A percentile compares a stretch with the other conserved stretches of the same genome.
phyloP scores from a whole-genome alignment of 2,329 filamentous ascomycete species.

The Colletotrichum tropicicola region DNA sequence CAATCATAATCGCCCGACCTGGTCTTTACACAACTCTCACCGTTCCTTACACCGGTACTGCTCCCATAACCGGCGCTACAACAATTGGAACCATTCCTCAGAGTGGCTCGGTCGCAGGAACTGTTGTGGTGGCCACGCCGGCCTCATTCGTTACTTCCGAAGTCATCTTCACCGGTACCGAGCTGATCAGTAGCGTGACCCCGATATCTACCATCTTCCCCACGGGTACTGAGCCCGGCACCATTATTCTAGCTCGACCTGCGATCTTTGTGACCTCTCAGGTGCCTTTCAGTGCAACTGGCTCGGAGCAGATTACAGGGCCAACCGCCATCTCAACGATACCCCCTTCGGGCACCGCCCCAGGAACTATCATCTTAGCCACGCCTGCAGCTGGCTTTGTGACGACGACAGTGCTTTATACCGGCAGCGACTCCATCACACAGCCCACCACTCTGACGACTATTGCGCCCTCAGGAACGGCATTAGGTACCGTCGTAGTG shows the following conservation, averaged over 20 bases:
- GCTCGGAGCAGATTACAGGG: neutral
- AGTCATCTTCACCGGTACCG: neutral
- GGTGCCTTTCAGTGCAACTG: neutral
- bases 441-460: neutral
- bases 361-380: neutral
- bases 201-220: slow-evolving; percentile 6
- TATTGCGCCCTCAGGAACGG: slow-evolving; percentile 6
- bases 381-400: neutral
- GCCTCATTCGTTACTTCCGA: neutral
- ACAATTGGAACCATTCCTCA: neutral
- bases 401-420: neutral
- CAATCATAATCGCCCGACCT: neutral
- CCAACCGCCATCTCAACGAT: neutral
- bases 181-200: neutral
- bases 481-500: slow-evolving; percentile 17
- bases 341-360: neutral
- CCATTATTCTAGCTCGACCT: slow-evolving; percentile 1
- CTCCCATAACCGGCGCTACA: neutral
- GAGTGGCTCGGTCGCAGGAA: neutral
- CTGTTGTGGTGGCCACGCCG: neutral
- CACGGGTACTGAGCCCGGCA: slow-evolving; percentile 11
- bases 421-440: neutral
- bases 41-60: neutral
- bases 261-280: neutral
- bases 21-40: neutral